Conservation (phyloP, 129 eudicot species). For the Flaveria bidentis region DNA sequence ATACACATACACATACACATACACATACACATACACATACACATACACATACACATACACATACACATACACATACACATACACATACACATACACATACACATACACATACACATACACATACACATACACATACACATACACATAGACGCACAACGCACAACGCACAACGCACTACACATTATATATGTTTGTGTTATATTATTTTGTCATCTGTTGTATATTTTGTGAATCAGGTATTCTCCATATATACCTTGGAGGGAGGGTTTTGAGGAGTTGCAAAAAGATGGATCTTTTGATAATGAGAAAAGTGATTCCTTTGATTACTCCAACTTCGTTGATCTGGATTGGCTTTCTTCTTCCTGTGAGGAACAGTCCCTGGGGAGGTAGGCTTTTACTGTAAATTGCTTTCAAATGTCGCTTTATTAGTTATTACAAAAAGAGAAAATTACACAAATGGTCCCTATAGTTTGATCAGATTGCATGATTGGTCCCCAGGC, state of each 20-base stretch:
- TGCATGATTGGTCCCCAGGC: no score
- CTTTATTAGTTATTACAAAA: neutral
- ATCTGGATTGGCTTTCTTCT: slow-evolving; percentile 86
- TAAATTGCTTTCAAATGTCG: slow-evolving; percentile 1
- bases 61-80: no score
- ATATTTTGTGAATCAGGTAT: slow-evolving; percentile 35
- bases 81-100: no score
- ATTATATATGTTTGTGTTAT: neutral
- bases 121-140: no score
- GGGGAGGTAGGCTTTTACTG: slow-evolving; percentile 52
- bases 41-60: no score
- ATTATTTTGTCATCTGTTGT: slow-evolving; percentile 18
- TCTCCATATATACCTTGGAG: slow-evolving; percentile 41
- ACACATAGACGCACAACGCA: no score
- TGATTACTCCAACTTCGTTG: slow-evolving; percentile 83
- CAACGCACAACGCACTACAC: no score
- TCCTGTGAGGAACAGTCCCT: slow-evolving; percentile 58
- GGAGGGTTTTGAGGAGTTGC: slow-evolving; percentile 22
- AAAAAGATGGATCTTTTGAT: slow-evolving; percentile 51
- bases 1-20: no score
- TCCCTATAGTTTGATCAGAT: no score
- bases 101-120: no score
- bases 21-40: no score
- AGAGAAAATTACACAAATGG: neutral
- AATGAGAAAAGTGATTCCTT: slow-evolving; percentile 45